A percentile compares a stretch with the other conserved stretches of the same genome.
Evolutionary conservation across 805 yeast species (phyloP).

Genomic region (Lipomyces chichibuensis): DNA sequence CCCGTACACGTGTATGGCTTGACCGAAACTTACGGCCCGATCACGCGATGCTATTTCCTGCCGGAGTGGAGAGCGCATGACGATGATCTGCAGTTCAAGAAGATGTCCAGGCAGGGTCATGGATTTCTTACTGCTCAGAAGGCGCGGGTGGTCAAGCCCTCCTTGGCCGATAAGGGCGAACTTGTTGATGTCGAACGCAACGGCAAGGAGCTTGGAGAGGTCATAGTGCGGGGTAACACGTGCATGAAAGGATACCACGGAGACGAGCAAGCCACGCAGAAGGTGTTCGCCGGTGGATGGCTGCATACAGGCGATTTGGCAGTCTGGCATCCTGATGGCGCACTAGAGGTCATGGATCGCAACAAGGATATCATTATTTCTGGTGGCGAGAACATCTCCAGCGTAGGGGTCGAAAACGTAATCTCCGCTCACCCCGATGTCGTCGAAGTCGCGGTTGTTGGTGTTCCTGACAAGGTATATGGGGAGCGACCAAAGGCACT

Average conservation of each 20-base stretch:
- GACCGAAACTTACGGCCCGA: slow-evolving; percentile 47
- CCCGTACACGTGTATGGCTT: slow-evolving; percentile 47
- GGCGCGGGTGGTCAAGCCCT: slow-evolving; percentile 39
- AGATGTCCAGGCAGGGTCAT: slow-evolving; percentile 45
- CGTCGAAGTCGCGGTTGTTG: slow-evolving; percentile 44
- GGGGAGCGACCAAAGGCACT: slow-evolving; percentile 46
- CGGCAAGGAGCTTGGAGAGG: slow-evolving; percentile 45
- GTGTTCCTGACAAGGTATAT: slow-evolving; percentile 41
- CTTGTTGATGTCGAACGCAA: slow-evolving; percentile 40
- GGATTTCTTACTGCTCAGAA: slow-evolving; percentile 41
- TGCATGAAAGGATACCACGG: slow-evolving; percentile 44
- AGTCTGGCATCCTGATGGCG: slow-evolving; percentile 44
- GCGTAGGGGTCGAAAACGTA: slow-evolving; percentile 43
- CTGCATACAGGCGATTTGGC: slow-evolving; percentile 43
- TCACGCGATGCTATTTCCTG: slow-evolving; percentile 41
- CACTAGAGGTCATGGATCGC: slow-evolving; percentile 44
- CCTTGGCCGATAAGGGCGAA: slow-evolving; percentile 17
- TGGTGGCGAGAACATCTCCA: slow-evolving; percentile 47
- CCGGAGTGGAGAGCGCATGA: slow-evolving; percentile 42
- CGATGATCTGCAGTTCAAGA: slow-evolving; percentile 38
- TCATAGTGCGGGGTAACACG: slow-evolving; percentile 43
- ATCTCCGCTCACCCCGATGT: slow-evolving; percentile 40
- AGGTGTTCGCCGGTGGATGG: slow-evolving; percentile 42
- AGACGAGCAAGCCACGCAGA: slow-evolving; percentile 42
- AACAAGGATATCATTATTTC: slow-evolving; percentile 47